Conservation (phyloP, 805 yeast species). For the Saccharomycopsis fermentans region DNA sequence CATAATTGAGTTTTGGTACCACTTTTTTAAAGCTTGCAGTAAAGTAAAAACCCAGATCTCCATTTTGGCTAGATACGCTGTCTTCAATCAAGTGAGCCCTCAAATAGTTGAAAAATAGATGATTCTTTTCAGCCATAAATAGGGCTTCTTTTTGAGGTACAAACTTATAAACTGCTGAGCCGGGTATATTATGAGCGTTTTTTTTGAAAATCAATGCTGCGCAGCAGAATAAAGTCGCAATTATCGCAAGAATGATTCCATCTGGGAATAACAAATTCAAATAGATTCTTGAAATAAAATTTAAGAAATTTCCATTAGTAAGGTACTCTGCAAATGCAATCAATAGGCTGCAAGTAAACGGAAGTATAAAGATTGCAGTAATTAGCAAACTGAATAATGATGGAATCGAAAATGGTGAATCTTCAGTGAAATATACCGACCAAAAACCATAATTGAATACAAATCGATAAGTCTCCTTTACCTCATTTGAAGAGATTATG, state of each 20-base stretch:
- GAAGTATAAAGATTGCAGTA: neutral
- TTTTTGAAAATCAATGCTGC: no score
- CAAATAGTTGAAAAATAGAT: no score
- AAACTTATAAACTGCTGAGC: neutral
- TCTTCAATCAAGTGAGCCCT: neutral
- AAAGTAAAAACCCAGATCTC: neutral
- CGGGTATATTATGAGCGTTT: neutral
- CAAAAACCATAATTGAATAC: neutral
- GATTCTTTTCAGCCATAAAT: neutral
- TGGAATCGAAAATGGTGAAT: neutral
- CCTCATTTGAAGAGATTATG: neutral
- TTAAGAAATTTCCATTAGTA: neutral
- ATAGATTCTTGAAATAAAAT: neutral
- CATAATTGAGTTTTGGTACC: neutral
- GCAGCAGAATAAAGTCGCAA: neutral
- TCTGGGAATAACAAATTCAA: neutral
- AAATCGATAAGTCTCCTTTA: neutral
- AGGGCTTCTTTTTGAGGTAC: neutral
- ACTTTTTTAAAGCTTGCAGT: neutral
- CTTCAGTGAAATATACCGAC: neutral
- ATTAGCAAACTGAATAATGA: neutral
- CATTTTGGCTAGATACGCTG: neutral
- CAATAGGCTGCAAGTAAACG: neutral
- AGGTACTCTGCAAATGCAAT: neutral
- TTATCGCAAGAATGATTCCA: neutral